These are phyloP conservation scores for Geranium brycei DNA, from an alignment of 345 rosid species.

Conservation along the genomic window DNA sequence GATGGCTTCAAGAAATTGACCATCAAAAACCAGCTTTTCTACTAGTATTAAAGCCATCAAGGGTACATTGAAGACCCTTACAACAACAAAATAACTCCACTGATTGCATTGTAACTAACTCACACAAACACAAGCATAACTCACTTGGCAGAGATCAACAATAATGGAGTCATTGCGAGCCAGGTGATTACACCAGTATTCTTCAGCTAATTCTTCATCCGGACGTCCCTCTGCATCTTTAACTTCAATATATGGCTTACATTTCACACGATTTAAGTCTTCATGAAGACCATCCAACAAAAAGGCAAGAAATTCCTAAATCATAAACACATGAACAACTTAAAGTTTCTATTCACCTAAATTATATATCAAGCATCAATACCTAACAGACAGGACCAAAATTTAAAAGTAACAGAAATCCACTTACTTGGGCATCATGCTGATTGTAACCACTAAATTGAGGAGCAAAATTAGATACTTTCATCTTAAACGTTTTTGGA, in stretches of 20 bases:
- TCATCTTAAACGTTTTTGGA: slow-evolving; percentile 54
- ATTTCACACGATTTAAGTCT: slow-evolving; percentile 61
- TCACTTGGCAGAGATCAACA: slow-evolving; percentile 53
- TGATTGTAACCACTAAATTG: slow-evolving; percentile 64
- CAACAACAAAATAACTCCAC: neutral
- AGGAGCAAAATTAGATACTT: slow-evolving; percentile 53
- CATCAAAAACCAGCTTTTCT: neutral
- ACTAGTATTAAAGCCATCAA: neutral
- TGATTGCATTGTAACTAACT: neutral
- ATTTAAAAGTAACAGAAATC: slow-evolving; percentile 5
- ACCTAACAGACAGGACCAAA: neutral
- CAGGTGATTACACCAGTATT: slow-evolving; percentile 47
- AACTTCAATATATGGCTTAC: slow-evolving; percentile 49
- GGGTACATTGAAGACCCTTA: neutral
- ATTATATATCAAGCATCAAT: neutral
- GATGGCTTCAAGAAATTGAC: neutral
- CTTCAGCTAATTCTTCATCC: slow-evolving; percentile 57
- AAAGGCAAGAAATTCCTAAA: slow-evolving; percentile 60
- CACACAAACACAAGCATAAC: slow-evolving; percentile 1
- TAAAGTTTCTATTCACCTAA: neutral
- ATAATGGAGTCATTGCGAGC: slow-evolving; percentile 64
- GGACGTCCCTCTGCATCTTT: slow-evolving; percentile 38
- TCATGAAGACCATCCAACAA: slow-evolving; percentile 75
- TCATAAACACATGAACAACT: slow-evolving; percentile 5
- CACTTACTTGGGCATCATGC: slow-evolving; percentile 62